phyloP scores from a whole-genome alignment of 2,329 filamentous ascomycete genomes.

The Hypocreales sp. region DNA sequence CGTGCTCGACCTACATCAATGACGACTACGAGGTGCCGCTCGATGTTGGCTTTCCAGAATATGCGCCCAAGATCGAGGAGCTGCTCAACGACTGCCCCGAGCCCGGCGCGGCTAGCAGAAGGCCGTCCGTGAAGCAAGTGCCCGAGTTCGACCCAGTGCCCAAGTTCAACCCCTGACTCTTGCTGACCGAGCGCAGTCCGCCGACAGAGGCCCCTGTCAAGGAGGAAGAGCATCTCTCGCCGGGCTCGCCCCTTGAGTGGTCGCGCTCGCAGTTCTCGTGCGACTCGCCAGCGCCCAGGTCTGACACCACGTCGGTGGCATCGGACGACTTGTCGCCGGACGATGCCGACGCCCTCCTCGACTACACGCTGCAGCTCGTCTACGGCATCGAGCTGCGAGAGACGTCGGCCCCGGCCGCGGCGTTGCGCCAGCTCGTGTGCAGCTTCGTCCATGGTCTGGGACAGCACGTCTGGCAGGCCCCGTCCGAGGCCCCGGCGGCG shows the following conservation, averaged over 20 bases:
- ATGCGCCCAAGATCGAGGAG: conserved; percentile 1
- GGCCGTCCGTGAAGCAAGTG: neutral
- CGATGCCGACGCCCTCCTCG: conserved; percentile 18
- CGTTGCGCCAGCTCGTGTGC: conserved; percentile 14
- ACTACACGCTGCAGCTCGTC: conserved; percentile 19
- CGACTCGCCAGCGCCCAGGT: conserved; percentile 3
- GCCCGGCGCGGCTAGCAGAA: neutral
- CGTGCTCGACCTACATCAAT: conserved; percentile 22
- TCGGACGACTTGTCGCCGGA: conserved; percentile 16
- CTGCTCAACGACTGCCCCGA: neutral
- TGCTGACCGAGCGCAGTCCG: conserved; percentile 2
- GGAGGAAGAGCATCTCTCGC: conserved; percentile 4
- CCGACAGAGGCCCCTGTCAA: conserved; percentile 3
- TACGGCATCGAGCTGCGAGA: conserved; percentile 22
- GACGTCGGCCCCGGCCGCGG: conserved; percentile 10
- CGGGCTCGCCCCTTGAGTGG: conserved; percentile 5
- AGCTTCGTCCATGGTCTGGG: conserved; percentile 18
- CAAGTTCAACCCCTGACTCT: neutral
- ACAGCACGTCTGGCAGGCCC: conserved; percentile 15
- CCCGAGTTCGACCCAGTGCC: no score
- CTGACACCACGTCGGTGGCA: conserved; percentile 8
- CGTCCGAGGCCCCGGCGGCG: conserved; percentile 12
- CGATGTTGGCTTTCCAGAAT: conserved; percentile 11
- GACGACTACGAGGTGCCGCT: conserved; percentile 16
- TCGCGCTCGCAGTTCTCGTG: conserved; percentile 1